A percentile compares a stretch with the other conserved stretches of the same genome.
Evolutionary conservation across 345 rosid genomes (phyloP).

Genomic region (Lumnitzera littorea): DNA sequence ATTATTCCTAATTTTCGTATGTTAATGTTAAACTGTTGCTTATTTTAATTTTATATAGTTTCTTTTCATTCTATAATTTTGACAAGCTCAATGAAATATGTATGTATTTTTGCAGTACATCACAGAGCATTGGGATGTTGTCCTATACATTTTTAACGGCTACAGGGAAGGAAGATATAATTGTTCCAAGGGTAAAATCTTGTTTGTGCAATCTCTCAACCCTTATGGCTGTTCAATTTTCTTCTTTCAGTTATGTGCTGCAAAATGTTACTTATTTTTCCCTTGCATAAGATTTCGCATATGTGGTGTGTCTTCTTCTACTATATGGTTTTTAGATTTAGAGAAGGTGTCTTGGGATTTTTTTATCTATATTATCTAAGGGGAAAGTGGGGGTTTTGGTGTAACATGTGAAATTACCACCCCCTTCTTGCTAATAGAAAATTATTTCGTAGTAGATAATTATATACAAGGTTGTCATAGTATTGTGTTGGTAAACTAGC

Average conservation of each 20-base stretch:
- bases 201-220: not conserved
- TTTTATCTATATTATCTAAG: not conserved
- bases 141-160: constrained; percentile 61
- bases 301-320: too few species aligned
- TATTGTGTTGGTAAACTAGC: too few species aligned
- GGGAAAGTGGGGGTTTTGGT: too few species aligned
- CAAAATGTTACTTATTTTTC: not conserved
- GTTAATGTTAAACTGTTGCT: too few species aligned
- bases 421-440: too few species aligned
- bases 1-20: too few species aligned
- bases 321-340: not conserved
- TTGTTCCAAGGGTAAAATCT: constrained; percentile 69
- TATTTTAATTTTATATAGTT: too few species aligned
- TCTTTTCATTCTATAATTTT: not conserved
- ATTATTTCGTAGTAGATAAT: too few species aligned
- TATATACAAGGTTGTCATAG: too few species aligned
- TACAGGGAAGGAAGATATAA: constrained; percentile 58
- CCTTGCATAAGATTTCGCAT: too few species aligned
- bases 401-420: too few species aligned
- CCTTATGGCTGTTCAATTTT: not conserved
- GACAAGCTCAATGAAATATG: constrained; percentile 3
- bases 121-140: constrained; percentile 61
- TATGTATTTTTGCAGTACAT: constrained; percentile 21
- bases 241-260: not conserved
- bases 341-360: not conserved